These are phyloP conservation scores for Stephania japonica DNA, from an alignment of 164 flowering plant species.

Conservation along the genomic window DNA sequence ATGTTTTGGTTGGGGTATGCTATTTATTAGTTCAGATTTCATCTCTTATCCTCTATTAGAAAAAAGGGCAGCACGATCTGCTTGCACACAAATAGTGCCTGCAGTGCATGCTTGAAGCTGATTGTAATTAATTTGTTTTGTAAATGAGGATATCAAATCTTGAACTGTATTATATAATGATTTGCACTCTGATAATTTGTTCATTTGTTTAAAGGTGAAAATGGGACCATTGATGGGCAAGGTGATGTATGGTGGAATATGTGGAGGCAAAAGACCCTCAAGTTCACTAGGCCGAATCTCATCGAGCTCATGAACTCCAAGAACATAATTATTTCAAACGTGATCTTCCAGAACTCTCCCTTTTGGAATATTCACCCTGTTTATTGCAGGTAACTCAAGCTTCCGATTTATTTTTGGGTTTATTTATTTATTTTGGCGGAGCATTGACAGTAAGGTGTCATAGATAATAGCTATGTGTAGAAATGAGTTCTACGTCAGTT, in stretches of 20 bases:
- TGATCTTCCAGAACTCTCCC: constrained; percentile 77
- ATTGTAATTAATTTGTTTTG: background rate
- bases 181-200: too few relatives aligned
- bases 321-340: constrained; percentile 75
- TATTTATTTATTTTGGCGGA: too few relatives aligned
- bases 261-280: constrained; percentile 81
- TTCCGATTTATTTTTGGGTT: too few relatives aligned
- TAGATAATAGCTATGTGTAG: too few relatives aligned
- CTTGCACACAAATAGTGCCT: background rate
- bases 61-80: background rate
- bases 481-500: too few relatives aligned
- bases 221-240: constrained; percentile 97
- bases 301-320: constrained; percentile 73
- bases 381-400: constrained; percentile 64
- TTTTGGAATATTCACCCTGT: constrained; percentile 98
- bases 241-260: constrained; percentile 98
- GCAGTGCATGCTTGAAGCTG: background rate
- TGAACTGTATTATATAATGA: background rate
- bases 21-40: too few relatives aligned
- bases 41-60: too few relatives aligned
- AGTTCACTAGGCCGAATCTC: constrained; percentile 76
- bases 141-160: background rate
- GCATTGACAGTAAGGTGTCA: too few relatives aligned
- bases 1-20: too few relatives aligned
- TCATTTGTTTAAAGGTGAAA: constrained; percentile 55